A percentile compares a stretch with the other conserved stretches of the same genome.
Evolutionary conservation across 2,329 filamentous ascomycete species (phyloP).

Genomic region (Pestalotiopsis sp.): DNA sequence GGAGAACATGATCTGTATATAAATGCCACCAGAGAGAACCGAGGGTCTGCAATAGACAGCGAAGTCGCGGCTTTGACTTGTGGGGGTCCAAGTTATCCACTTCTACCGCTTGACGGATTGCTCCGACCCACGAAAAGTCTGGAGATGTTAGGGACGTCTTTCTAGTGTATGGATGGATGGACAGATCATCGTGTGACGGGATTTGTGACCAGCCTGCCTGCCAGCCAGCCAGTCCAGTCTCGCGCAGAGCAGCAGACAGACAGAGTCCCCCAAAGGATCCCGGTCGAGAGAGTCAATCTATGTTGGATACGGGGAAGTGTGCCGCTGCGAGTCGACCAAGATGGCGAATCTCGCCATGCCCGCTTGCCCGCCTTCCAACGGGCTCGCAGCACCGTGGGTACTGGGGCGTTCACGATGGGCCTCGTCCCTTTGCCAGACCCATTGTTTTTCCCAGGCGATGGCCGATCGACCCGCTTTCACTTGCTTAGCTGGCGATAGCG

Average conservation of each 20-base stretch:
- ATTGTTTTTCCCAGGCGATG: conserved; percentile 14
- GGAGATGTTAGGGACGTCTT: background rate
- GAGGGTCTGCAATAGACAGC: conserved; percentile 11
- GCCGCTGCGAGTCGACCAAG: conserved; percentile 7
- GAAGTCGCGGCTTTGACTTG: conserved; percentile 9
- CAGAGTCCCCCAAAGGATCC: background rate
- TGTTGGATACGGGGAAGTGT: conserved; percentile 6
- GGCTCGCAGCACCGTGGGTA: conserved; percentile 5
- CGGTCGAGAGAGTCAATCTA: background rate
- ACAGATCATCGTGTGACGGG: conserved; percentile 8
- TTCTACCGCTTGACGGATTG: conserved; percentile 6
- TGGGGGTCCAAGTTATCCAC: conserved; percentile 12
- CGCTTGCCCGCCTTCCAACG: conserved; percentile 6
- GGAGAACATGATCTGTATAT: background rate
- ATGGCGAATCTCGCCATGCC: background rate
- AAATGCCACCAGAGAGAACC: background rate
- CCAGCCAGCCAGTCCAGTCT: background rate
- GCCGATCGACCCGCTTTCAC: conserved; percentile 15
- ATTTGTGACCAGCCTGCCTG: background rate
- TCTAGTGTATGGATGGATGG: background rate
- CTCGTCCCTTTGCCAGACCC: background rate
- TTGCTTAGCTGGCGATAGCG: conserved; percentile 8
- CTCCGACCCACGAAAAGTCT: conserved; percentile 3
- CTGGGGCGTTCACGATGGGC: conserved; percentile 15
- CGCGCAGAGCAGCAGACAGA: background rate